Evolutionary conservation across 345 rosid species (phyloP), one percentile per base, ranked within the genome.

Genomic region (Clarkia xantiana): DNA sequence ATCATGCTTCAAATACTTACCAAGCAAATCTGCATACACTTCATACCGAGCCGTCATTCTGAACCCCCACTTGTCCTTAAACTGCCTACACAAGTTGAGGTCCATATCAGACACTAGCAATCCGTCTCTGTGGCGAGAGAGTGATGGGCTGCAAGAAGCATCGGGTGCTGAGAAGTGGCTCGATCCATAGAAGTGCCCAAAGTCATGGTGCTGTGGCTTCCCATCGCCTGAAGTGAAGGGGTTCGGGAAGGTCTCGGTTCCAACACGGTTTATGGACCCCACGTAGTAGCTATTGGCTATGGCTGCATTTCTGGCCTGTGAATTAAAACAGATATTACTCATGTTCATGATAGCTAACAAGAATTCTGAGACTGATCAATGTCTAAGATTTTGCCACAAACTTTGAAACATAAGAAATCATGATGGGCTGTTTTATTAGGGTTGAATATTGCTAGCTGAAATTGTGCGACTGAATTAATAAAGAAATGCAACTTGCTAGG

Each of bases 211-310:
- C 39, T 76, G 80, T 48, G 96, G 93, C 61, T 86, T 86, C 38
- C 78, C 94, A 56, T 91, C 98, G 0, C 96, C 94, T 2, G 98
- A 91, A 1, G 94, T 91, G 63, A 91, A 84, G 13, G 96, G 74
- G 61, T 84, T 78, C 13, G 98, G 94, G 65, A 91, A 86, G 53
- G 63, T 66, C 74, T 81, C 96, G 2, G 94, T 91, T n/a, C 98
- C 98, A 53, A 91, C 94, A 12, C 94, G 83, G 65, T 91, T 91
- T 44, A 91, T 83, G 36, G 98, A 91, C 22, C 89, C 98, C n/a
- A 84, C 94, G 56, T 81, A 91, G 68, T 84, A 91, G 62, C 86
- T 91, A 57, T 91, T 91, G 52, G 95, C 90, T 53, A 91, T 81
- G 14, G 95, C 96, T 56, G 94, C 98, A 59, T 91, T 91, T 42